Evolutionary conservation across 805 yeast genomes (phyloP).

Genomic region (Clavispora carvajalis): DNA sequence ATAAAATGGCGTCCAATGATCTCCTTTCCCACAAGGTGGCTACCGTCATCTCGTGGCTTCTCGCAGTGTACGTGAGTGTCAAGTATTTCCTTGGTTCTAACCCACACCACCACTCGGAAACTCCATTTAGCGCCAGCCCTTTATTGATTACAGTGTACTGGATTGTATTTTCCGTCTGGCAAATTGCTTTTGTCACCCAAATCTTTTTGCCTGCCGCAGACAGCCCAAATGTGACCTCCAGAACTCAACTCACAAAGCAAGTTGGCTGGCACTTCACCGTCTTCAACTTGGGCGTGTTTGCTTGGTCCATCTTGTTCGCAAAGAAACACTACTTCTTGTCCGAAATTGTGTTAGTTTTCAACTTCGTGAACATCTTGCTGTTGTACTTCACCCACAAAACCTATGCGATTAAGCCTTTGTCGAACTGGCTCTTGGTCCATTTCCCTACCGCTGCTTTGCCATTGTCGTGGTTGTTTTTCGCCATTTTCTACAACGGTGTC

Average conservation of each 20-base stretch:
- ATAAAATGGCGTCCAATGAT: conserved; percentile 6
- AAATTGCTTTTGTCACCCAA: conserved; percentile 45
- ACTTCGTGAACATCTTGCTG: conserved; percentile 53
- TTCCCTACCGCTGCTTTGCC: conserved; percentile 66
- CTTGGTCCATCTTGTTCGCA: conserved; percentile 63
- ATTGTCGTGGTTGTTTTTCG: conserved; percentile 66
- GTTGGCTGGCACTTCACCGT: conserved; percentile 60
- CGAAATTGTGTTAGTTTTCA: conserved; percentile 53
- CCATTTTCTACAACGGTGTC: conserved; percentile 83
- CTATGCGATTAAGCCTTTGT: conserved; percentile 45
- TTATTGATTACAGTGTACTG: conserved; percentile 51
- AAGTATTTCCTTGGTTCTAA: conserved; percentile 55
- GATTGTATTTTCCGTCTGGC: conserved; percentile 49
- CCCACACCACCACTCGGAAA: conserved; percentile 49
- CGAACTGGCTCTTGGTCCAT: conserved; percentile 56
- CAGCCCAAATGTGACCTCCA: conserved; percentile 8
- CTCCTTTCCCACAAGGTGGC: conserved; percentile 35
- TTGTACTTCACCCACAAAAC: conserved; percentile 59
- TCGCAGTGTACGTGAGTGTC: conserved; percentile 53
- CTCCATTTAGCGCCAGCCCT: conserved; percentile 65
- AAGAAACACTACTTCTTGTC: conserved; percentile 53
- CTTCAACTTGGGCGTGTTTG: conserved; percentile 54
- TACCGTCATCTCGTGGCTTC: conserved; percentile 48
- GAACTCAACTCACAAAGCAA: conserved; percentile 24
- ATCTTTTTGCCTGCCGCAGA: conserved; percentile 33